Conservation (phyloP, 73 alveolate species). For the Breviolum minutum region DNA sequence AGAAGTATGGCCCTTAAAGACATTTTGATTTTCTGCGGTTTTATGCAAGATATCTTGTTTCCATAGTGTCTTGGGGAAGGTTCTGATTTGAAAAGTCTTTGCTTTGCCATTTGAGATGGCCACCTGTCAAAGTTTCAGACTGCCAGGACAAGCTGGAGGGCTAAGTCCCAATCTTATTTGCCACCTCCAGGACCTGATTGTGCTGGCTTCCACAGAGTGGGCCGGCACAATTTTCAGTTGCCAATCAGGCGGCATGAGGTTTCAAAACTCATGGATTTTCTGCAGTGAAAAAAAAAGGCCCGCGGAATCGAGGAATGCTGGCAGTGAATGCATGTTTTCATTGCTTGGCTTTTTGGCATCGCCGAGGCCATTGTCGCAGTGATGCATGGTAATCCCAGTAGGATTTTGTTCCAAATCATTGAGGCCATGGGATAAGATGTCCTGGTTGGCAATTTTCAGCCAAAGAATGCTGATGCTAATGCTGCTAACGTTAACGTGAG, state of each 20-base stretch:
- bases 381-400: background rate
- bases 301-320: background rate
- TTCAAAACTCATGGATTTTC: background rate
- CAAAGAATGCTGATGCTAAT: slow-evolving; percentile 28
- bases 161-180: background rate
- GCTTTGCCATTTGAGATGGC: background rate
- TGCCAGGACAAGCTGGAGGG: slow-evolving; percentile 36
- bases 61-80: background rate
- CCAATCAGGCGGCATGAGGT: background rate
- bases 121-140: background rate
- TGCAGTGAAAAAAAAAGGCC: background rate
- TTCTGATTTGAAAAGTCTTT: background rate
- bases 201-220: slow-evolving; percentile 54
- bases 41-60: background rate
- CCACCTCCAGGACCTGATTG: background rate
- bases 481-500: background rate
- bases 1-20: background rate
- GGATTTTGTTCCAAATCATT: background rate
- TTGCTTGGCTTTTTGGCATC: too few species aligned
- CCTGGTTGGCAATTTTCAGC: background rate
- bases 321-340: background rate
- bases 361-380: slow-evolving; percentile 31
- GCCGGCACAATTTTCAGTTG: slow-evolving; percentile 18
- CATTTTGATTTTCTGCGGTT: background rate
- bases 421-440: background rate